phyloP scores from a whole-genome alignment of 169 alveolate genomes.

The Perkinsus chesapeaki region DNA sequence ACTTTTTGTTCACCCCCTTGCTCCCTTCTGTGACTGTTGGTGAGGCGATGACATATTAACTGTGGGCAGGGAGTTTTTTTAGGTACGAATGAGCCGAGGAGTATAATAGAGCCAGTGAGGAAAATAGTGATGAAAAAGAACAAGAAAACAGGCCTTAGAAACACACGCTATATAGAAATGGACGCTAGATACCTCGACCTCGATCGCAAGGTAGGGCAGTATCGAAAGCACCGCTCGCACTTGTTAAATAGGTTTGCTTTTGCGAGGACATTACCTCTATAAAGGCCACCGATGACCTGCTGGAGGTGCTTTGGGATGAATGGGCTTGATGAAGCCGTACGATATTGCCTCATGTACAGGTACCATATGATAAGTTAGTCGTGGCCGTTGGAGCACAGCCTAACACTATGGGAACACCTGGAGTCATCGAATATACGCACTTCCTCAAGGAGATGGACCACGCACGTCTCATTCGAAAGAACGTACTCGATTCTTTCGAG shows the following conservation, averaged over 20 bases:
- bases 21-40: neutral
- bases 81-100: neutral
- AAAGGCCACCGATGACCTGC: neutral
- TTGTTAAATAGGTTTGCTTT: neutral
- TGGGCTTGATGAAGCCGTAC: neutral
- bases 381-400: conserved; percentile 35
- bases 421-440: conserved; percentile 23
- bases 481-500: conserved; percentile 32
- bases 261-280: neutral
- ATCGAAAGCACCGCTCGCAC: neutral
- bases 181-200: neutral
- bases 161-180: neutral
- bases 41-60: neutral
- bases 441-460: conserved; percentile 38
- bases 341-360: no score
- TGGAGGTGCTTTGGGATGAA: neutral
- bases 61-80: neutral
- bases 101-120: neutral
- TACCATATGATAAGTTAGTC: conserved; percentile 28
- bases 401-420: conserved; percentile 26
- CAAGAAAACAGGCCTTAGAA: neutral
- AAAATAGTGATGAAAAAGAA: neutral
- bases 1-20: neutral
- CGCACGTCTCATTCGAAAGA: conserved; percentile 29
- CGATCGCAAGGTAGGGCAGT: neutral